A percentile compares a stretch with the other conserved stretches of the same genome.
Conservation (phyloP, 768 basidiomycete species). For the Dacryopinax primogenitus region DNA sequence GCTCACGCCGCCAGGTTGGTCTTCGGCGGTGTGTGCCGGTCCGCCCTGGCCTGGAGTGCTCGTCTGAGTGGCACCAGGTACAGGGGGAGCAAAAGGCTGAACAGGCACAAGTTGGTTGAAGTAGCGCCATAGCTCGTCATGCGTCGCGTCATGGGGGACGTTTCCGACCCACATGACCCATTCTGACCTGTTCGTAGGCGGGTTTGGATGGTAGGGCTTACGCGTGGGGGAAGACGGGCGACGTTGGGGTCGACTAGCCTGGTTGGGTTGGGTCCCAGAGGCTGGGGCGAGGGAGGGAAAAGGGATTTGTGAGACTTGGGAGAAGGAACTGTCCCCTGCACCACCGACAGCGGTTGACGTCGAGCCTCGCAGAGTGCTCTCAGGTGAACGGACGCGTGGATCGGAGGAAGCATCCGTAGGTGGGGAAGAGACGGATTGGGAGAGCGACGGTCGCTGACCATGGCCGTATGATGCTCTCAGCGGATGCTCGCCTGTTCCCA, state of each 20-base stretch:
- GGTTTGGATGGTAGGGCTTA: constrained; percentile 26
- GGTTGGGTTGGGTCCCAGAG: neutral
- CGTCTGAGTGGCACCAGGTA: neutral
- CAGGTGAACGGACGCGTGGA: neutral
- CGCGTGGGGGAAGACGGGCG: constrained; percentile 10
- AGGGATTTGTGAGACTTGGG: constrained; percentile 4
- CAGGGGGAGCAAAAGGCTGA: constrained; percentile 10
- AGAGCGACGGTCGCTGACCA: neutral
- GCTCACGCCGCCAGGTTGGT: constrained; percentile 39
- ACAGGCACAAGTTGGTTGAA: constrained; percentile 39
- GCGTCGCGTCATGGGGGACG: constrained; percentile 66
- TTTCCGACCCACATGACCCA: constrained; percentile 98
- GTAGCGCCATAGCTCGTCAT: constrained; percentile 77
- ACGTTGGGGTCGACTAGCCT: neutral
- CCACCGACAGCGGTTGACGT: neutral
- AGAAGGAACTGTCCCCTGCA: neutral
- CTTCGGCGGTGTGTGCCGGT: constrained; percentile 11
- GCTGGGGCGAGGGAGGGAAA: neutral
- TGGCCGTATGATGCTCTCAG: neutral
- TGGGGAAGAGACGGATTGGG: neutral
- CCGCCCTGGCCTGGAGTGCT: neutral
- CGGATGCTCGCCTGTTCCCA: neutral
- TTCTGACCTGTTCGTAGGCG: constrained; percentile 53
- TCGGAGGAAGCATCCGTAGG: neutral
- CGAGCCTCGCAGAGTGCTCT: neutral